Evolutionary conservation across 306 rosid genomes (phyloP).

Genomic region (Dryas alaskensis): DNA sequence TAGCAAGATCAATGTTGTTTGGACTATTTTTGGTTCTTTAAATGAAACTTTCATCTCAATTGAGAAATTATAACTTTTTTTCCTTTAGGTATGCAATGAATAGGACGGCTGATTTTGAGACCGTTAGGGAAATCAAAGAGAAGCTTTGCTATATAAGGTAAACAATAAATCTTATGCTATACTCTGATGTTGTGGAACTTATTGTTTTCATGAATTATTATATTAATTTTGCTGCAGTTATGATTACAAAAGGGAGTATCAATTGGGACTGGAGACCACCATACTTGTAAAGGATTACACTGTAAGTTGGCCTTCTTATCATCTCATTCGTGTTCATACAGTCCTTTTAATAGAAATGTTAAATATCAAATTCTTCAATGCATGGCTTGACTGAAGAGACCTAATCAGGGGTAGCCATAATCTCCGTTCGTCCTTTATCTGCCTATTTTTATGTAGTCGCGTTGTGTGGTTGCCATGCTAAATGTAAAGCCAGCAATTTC

Average conservation of each 20-base stretch:
- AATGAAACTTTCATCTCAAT: slow-evolving; percentile 21
- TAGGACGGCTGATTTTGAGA: slow-evolving; percentile 91
- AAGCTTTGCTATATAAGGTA: slow-evolving; percentile 95
- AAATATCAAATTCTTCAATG: slow-evolving; percentile 21
- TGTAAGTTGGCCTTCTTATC: slow-evolving; percentile 45
- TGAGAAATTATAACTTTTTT: slow-evolving; percentile 28
- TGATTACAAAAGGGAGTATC: slow-evolving; percentile 99
- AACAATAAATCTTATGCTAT: slow-evolving; percentile 20
- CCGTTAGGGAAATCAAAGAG: slow-evolving; percentile 98
- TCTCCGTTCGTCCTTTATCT: slow-evolving; percentile 17
- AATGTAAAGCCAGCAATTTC: neutral
- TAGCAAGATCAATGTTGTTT: slow-evolving; percentile 23
- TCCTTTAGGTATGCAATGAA: slow-evolving; percentile 85
- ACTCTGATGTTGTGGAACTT: slow-evolving; percentile 17
- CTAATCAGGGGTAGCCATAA: neutral
- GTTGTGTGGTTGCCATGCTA: neutral
- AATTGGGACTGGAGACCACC: slow-evolving; percentile 96
- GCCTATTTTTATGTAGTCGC: neutral
- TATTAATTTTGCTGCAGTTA: slow-evolving; percentile 56
- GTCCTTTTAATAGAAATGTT: slow-evolving; percentile 15
- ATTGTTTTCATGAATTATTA: slow-evolving; percentile 20
- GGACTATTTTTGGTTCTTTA: slow-evolving; percentile 12
- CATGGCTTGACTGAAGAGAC: slow-evolving; percentile 24
- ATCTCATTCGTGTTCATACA: slow-evolving; percentile 15
- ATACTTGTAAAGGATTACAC: slow-evolving; percentile 93